These are phyloP conservation scores for Ustilago xerochloae DNA, from an alignment of 1,284 basidiomycete genomes.

Conservation along the genomic window DNA sequence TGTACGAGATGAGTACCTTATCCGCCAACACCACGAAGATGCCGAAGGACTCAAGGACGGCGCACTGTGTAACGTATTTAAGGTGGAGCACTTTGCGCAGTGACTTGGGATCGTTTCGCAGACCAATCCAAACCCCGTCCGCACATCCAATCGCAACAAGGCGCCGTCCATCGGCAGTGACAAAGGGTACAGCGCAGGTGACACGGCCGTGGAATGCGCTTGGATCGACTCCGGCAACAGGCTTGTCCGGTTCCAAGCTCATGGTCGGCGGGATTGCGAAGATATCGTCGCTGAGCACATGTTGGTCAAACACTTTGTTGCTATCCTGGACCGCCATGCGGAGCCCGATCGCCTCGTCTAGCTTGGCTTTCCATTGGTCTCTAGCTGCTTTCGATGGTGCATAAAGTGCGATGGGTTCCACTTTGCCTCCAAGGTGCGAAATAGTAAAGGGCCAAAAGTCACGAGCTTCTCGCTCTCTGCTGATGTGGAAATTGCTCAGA, in stretches of 20 bases:
- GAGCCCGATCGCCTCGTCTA: slow-evolving; percentile 86
- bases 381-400: slow-evolving; percentile 82
- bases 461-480: slow-evolving; percentile 51
- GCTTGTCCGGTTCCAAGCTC: slow-evolving; percentile 47
- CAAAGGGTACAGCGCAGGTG: slow-evolving; percentile 83
- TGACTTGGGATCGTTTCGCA: slow-evolving; percentile 85
- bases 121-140: slow-evolving; percentile 96
- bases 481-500: slow-evolving; percentile 60
- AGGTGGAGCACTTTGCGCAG: slow-evolving; percentile 89
- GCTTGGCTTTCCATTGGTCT: slow-evolving; percentile 85
- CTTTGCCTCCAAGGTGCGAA: slow-evolving; percentile 54
- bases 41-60: slow-evolving; percentile 92
- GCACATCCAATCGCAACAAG: slow-evolving; percentile 92
- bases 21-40: slow-evolving; percentile 95
- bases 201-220: slow-evolving; percentile 87
- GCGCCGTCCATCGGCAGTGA: slow-evolving; percentile 81
- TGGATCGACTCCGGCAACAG: slow-evolving; percentile 74
- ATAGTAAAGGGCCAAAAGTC: slow-evolving; percentile 65
- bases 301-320: slow-evolving; percentile 76
- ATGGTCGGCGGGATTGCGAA: slow-evolving; percentile 56
- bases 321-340: slow-evolving; percentile 87
- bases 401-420: slow-evolving; percentile 75
- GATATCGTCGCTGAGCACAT: slow-evolving; percentile 65
- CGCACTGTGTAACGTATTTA: slow-evolving; percentile 89
- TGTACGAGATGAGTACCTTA: slow-evolving; percentile 78